Conservation (phyloP, 148 eudicot genomes). For the Limonium bicolor region DNA sequence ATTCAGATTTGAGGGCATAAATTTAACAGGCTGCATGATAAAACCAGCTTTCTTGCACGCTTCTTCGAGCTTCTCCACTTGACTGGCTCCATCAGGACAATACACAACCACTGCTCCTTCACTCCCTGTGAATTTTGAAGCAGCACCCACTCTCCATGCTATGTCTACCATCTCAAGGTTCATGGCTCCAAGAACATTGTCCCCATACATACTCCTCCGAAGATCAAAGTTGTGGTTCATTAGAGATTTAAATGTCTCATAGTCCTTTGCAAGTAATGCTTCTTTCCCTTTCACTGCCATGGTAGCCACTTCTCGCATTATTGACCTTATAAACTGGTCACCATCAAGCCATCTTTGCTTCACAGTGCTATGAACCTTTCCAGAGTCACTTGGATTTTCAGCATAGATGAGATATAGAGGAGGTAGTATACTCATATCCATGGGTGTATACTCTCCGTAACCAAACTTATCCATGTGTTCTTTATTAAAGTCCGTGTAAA, state of each 20-base stretch:
- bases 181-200: slow-evolving; percentile 59
- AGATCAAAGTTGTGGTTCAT: slow-evolving; percentile 77
- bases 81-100: slow-evolving; percentile 59
- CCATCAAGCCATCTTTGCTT: slow-evolving; percentile 80
- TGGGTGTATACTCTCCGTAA: slow-evolving; percentile 56
- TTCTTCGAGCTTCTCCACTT: slow-evolving; percentile 45
- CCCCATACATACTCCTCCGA: slow-evolving; percentile 80
- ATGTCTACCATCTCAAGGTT: slow-evolving; percentile 82
- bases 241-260: slow-evolving; percentile 47
- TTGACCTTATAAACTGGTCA: slow-evolving; percentile 55
- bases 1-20: slow-evolving; percentile 39
- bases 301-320: slow-evolving; percentile 54
- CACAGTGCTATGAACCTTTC: slow-evolving; percentile 93
- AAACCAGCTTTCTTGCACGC: slow-evolving; percentile 62
- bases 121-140: slow-evolving; percentile 86
- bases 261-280: slow-evolving; percentile 48
- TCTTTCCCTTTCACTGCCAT: slow-evolving; percentile 57
- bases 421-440: slow-evolving; percentile 65
- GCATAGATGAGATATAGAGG: slow-evolving; percentile 83
- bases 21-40: slow-evolving; percentile 38
- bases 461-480: slow-evolving; percentile 57
- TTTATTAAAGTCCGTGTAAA: slow-evolving; percentile 86
- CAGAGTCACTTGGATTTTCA: slow-evolving; percentile 96
- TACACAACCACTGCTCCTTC: slow-evolving; percentile 88
- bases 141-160: slow-evolving; percentile 74